phyloP scores from a whole-genome alignment of 805 yeast species.

The Clavispora fructus region DNA sequence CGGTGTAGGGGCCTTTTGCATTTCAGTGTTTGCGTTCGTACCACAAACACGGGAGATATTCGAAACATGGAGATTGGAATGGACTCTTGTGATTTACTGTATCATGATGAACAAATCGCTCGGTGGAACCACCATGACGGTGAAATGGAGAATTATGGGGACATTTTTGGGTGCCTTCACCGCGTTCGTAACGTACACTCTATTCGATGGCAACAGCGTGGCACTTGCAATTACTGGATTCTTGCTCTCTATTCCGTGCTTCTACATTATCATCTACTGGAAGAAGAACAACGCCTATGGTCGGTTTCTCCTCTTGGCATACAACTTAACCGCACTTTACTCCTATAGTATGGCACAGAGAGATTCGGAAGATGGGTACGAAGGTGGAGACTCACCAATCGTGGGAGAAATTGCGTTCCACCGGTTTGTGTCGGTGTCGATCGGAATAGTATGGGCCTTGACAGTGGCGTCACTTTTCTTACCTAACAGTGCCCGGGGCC shows the following conservation, averaged over 20 bases:
- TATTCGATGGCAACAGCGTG: slow-evolving; percentile 50
- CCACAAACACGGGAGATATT: slow-evolving; percentile 51
- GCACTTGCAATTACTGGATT: slow-evolving; percentile 48
- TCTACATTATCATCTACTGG: slow-evolving; percentile 65
- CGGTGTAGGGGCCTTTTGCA: slow-evolving; percentile 65
- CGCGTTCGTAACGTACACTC: slow-evolving; percentile 57
- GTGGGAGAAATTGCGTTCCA: slow-evolving; percentile 74
- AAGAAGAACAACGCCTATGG: slow-evolving; percentile 58
- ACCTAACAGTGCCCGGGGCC: slow-evolving; percentile 71
- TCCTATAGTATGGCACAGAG: slow-evolving; percentile 62
- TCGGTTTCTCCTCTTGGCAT: slow-evolving; percentile 66
- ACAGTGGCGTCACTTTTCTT: slow-evolving; percentile 58
- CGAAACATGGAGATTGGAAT: slow-evolving; percentile 69
- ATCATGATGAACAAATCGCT: slow-evolving; percentile 80
- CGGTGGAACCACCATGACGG: slow-evolving; percentile 81
- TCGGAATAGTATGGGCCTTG: slow-evolving; percentile 76
- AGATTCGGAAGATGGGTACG: slow-evolving; percentile 54
- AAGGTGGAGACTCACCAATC: slow-evolving; percentile 66
- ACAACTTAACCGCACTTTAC: slow-evolving; percentile 72
- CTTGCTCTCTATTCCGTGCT: slow-evolving; percentile 42
- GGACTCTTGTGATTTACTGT: slow-evolving; percentile 79
- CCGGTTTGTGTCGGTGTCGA: slow-evolving; percentile 63
- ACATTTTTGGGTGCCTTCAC: slow-evolving; percentile 64
- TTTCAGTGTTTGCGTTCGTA: slow-evolving; percentile 64
- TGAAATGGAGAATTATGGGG: slow-evolving; percentile 68